These are phyloP conservation scores for Penicillium psychrosexuale DNA, from an alignment of 2,329 filamentous ascomycete genomes.

Conservation along the genomic window DNA sequence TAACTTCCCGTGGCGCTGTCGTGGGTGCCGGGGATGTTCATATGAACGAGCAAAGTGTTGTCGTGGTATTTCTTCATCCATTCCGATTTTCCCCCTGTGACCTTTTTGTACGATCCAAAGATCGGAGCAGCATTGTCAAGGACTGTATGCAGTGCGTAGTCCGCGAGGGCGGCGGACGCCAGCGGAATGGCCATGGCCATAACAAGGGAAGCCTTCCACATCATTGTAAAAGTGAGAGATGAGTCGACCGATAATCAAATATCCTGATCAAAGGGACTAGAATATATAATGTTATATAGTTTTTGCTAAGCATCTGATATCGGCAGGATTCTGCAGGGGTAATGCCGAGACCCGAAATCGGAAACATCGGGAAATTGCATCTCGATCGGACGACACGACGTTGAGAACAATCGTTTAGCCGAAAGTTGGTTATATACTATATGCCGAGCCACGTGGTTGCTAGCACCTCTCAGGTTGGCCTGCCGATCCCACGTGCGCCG, in stretches of 20 bases:
- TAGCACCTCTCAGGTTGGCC: not conserved
- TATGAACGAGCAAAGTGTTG: conserved; percentile 42
- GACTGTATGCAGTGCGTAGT: conserved; percentile 44
- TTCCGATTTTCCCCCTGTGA: conserved; percentile 25
- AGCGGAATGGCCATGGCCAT: not conserved
- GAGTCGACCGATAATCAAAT: not conserved
- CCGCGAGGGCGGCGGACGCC: conserved; percentile 23
- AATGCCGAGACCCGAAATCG: not conserved
- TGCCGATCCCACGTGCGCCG: conserved; percentile 1
- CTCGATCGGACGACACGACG: not conserved
- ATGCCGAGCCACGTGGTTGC: not conserved
- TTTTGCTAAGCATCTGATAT: not conserved
- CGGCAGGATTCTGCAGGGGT: not conserved
- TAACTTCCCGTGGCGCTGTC: conserved; percentile 55
- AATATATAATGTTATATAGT: not conserved
- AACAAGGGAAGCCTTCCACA: not conserved
- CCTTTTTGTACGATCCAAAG: conserved; percentile 39
- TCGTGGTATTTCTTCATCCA: conserved; percentile 51
- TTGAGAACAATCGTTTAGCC: not conserved
- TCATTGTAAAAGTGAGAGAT: not conserved
- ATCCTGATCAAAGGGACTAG: not conserved
- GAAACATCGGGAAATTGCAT: not conserved
- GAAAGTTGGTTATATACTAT: not conserved
- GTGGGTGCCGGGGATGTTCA: conserved; percentile 53
- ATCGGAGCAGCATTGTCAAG: conserved; percentile 44